phyloP scores from a whole-genome alignment of 352 stramenopile genomes.

The Phytophthora citrophthora region DNA sequence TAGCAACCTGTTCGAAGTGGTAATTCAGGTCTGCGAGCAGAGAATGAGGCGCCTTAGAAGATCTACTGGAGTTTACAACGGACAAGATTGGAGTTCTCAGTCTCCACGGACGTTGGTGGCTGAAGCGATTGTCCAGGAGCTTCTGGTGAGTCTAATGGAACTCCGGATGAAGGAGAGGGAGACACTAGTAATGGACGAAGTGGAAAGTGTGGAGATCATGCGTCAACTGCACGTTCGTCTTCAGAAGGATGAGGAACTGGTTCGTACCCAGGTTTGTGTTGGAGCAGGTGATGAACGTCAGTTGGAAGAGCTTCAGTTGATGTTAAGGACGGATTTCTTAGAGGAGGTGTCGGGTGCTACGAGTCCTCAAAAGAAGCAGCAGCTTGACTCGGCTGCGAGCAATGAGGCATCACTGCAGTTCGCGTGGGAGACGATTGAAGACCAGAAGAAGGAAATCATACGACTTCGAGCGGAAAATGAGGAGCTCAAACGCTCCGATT shows the following conservation, averaged over 20 bases:
- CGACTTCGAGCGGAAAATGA: conserved; percentile 65
- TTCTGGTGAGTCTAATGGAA: conserved; percentile 62
- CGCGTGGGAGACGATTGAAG: conserved; percentile 76
- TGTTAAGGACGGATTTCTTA: conserved; percentile 60
- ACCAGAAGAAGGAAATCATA: conserved; percentile 74
- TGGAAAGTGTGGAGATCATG: conserved; percentile 66
- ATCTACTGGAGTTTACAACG: conserved; percentile 10
- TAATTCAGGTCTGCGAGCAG: conserved; percentile 62
- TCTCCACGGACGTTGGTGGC: conserved; percentile 55
- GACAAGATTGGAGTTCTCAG: conserved; percentile 30
- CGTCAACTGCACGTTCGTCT: conserved; percentile 50
- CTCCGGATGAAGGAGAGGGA: conserved; percentile 66
- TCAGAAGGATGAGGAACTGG: conserved; percentile 50
- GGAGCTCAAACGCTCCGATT: conserved; percentile 32
- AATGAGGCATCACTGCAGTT: conserved; percentile 78
- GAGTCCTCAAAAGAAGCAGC: conserved; percentile 38
- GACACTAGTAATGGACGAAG: conserved; percentile 58
- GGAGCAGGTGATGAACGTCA: conserved; percentile 59
- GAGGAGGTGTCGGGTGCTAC: conserved; percentile 41
- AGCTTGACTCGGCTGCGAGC: conserved; percentile 35
- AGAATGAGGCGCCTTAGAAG: conserved; percentile 49
- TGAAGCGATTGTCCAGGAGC: conserved; percentile 71
- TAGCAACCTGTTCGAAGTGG: conserved; percentile 52
- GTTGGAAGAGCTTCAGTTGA: conserved; percentile 56
- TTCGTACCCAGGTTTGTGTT: conserved; percentile 48